Evolutionary conservation across 495 filamentous ascomycete species (phyloP).

Genomic region (Hamigera avellanea): DNA sequence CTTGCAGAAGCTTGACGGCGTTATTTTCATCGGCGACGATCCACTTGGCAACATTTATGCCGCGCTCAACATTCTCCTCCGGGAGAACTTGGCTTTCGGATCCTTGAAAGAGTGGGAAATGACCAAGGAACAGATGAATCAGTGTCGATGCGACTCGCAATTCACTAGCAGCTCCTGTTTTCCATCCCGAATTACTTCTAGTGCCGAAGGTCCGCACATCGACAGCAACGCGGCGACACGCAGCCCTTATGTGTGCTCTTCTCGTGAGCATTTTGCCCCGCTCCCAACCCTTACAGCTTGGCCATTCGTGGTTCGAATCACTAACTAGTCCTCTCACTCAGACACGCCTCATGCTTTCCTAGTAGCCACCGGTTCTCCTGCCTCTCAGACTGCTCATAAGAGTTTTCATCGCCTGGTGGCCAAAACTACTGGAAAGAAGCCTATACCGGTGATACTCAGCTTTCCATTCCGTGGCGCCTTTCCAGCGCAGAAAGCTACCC

Average conservation of each 20-base stretch:
- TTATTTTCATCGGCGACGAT: conserved; percentile 37
- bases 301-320: not conserved
- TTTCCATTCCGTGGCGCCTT: conserved; percentile 25
- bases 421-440: conserved; percentile 20
- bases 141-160: conserved; percentile 32
- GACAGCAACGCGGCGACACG: conserved; percentile 6
- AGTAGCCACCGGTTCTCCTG: conserved; percentile 20
- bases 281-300: no score
- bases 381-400: conserved; percentile 12
- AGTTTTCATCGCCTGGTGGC: conserved; percentile 17
- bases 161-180: conserved; percentile 24
- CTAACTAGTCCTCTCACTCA: conserved; percentile 4
- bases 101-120: conserved; percentile 32
- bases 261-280: conserved; percentile 13
- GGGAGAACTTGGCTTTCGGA: conserved; percentile 30
- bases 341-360: conserved; percentile 32
- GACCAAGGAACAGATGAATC: conserved; percentile 14
- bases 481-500: conserved; percentile 18
- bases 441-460: conserved; percentile 33
- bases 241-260: conserved; percentile 12
- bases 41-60: conserved; percentile 30
- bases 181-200: conserved; percentile 21
- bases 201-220: conserved; percentile 11
- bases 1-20: conserved; percentile 32
- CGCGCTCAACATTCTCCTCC: conserved; percentile 37